Percentiles rank a stretch among this genome's conserved stretches.
These are phyloP conservation scores for Thelonectria discophora DNA, from an alignment of 2,329 filamentous ascomycete genomes.

Conservation along the genomic window DNA sequence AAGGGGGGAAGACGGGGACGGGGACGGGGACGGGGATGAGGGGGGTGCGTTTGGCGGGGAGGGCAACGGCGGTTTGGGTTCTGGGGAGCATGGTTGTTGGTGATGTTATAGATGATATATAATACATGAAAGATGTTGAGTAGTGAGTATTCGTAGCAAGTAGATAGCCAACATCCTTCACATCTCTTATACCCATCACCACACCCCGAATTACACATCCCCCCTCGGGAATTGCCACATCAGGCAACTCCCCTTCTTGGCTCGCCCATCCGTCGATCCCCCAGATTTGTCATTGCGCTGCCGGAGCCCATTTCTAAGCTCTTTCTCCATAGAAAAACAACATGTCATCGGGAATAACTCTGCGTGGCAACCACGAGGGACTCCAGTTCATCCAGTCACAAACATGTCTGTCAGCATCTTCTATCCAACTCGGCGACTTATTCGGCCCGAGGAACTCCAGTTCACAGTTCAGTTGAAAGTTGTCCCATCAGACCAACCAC, in stretches of 20 bases:
- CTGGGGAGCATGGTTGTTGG: conserved; percentile 66
- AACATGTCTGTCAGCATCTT: no score
- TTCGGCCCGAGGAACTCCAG: no score
- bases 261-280: background rate
- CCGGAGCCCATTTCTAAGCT: background rate
- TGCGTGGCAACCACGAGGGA: background rate
- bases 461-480: no score
- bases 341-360: background rate
- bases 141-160: background rate
- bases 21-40: conserved; percentile 67
- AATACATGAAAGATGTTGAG: no score
- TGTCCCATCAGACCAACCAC: no score
- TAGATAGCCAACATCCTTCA: background rate
- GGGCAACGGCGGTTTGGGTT: conserved; percentile 69
- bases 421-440: no score
- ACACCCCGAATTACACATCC: background rate
- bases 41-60: conserved; percentile 61
- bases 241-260: background rate
- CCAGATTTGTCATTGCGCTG: background rate
- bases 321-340: background rate
- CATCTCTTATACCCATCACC: background rate
- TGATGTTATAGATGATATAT: no score
- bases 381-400: no score
- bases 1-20: conserved; percentile 48
- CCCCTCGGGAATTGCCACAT: background rate